Percentiles rank a stretch among this genome's conserved stretches.
phyloP scores from a whole-genome alignment of 805 yeast genomes.

The Saccharomycopsis microspora region DNA sequence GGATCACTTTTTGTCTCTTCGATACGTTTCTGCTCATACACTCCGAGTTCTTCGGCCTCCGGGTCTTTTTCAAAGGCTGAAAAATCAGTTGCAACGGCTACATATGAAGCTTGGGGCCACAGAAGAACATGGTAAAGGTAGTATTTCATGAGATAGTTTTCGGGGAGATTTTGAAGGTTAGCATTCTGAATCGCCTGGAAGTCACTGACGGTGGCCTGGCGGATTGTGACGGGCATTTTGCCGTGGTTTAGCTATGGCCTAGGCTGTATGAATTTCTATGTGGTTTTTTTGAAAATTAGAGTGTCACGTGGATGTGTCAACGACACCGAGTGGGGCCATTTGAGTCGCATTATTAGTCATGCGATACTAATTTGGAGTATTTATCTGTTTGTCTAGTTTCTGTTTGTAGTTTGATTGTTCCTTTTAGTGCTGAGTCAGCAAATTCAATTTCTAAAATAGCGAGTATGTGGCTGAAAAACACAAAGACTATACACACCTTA shows the following conservation, averaged over 20 bases:
- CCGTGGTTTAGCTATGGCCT: not conserved
- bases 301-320: too few species aligned
- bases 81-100: constrained; percentile 72
- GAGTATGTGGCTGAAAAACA: too few species aligned
- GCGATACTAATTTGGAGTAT: too few species aligned
- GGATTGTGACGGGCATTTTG: constrained; percentile 70
- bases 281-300: too few species aligned
- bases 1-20: constrained; percentile 39
- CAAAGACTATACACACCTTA: too few species aligned
- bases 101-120: constrained; percentile 97
- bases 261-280: too few species aligned
- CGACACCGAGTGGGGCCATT: too few species aligned
- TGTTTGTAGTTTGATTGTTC: too few species aligned
- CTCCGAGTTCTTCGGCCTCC: constrained; percentile 16
- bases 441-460: too few species aligned
- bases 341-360: too few species aligned
- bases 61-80: constrained; percentile 21
- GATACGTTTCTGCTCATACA: constrained; percentile 6
- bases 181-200: constrained; percentile 95
- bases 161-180: constrained; percentile 84
- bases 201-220: constrained; percentile 80
- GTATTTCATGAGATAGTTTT: constrained; percentile 84
- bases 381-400: too few species aligned
- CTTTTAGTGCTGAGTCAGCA: too few species aligned
- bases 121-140: constrained; percentile 88